Conservation (phyloP, 306 rosid species). For the Prinsepia uniflora region DNA sequence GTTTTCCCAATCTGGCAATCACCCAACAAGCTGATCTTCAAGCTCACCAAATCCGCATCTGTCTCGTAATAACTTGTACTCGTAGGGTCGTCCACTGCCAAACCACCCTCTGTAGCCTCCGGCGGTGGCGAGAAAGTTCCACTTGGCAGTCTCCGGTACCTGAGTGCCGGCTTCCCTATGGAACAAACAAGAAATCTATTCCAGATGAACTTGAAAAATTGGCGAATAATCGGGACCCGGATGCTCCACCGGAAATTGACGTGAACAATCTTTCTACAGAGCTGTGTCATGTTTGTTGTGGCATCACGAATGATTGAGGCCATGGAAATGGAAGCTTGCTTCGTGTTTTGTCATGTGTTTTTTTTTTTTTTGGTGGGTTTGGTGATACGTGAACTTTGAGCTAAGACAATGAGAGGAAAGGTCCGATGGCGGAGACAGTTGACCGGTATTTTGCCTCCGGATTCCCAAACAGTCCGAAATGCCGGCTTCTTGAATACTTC, state of each 20-base stretch:
- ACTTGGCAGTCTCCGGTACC: slow-evolving; percentile 47
- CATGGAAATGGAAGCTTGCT: slow-evolving; percentile 24
- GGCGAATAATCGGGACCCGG: slow-evolving; percentile 53
- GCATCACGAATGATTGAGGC: slow-evolving; percentile 37
- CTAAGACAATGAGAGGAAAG: slow-evolving; percentile 23
- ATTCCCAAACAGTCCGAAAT: slow-evolving; percentile 37
- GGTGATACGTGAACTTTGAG: slow-evolving; percentile 14
- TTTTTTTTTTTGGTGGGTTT: background rate
- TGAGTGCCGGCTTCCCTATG: slow-evolving; percentile 26
- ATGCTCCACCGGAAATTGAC: slow-evolving; percentile 52
- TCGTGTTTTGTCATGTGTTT: slow-evolving; percentile 13
- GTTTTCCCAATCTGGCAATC: slow-evolving; percentile 95
- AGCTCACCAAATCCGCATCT: slow-evolving; percentile 74
- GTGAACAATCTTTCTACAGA: slow-evolving; percentile 54
- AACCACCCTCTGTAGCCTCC: background rate
- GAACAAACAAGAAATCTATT: slow-evolving; percentile 68
- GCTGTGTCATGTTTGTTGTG: slow-evolving; percentile 54
- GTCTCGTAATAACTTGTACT: slow-evolving; percentile 31
- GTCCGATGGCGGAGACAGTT: slow-evolving; percentile 49
- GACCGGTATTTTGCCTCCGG: slow-evolving; percentile 58
- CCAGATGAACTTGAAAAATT: slow-evolving; percentile 72
- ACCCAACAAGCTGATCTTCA: slow-evolving; percentile 88
- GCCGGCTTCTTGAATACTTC: slow-evolving; percentile 37
- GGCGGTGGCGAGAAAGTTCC: slow-evolving; percentile 14
- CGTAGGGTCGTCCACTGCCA: slow-evolving; percentile 22